Conservation (phyloP, 2,329 filamentous ascomycete species). For the Lanzia echinophila region DNA sequence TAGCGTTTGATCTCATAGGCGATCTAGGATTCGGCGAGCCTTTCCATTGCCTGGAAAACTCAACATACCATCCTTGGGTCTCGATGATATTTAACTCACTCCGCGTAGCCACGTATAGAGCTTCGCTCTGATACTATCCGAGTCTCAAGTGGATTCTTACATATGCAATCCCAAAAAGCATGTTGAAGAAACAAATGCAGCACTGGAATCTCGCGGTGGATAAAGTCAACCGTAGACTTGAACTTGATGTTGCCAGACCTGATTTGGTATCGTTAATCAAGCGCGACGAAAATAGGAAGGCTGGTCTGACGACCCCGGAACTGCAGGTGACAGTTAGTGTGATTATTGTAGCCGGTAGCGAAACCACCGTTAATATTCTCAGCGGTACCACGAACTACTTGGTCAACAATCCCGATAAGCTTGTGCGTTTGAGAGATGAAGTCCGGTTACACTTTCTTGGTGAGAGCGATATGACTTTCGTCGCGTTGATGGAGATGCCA, state of each 20-base stretch:
- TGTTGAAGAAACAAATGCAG: neutral
- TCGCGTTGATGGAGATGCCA: conserved; percentile 14
- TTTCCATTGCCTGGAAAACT: conserved; percentile 30
- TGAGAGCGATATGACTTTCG: neutral
- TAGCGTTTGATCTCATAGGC: conserved; percentile 35
- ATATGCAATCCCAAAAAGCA: neutral
- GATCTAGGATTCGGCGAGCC: conserved; percentile 40
- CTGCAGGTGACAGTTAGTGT: neutral
- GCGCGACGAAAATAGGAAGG: neutral
- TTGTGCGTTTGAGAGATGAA: neutral
- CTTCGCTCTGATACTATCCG: neutral
- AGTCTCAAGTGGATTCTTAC: neutral
- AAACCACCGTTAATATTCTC: neutral
- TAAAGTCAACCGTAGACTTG: neutral
- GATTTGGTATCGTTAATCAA: neutral
- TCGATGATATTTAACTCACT: neutral
- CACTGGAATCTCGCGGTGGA: neutral
- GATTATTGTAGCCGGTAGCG: neutral
- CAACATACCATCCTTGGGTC: conserved; percentile 3
- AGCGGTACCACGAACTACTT: neutral
- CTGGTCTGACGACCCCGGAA: neutral
- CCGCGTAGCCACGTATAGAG: neutral
- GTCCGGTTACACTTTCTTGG: neutral
- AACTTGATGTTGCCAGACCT: neutral
- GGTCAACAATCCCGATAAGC: neutral